These are phyloP conservation scores for Tetracladium maxilliforme DNA, from an alignment of 2,329 filamentous ascomycete genomes.

Conservation along the genomic window DNA sequence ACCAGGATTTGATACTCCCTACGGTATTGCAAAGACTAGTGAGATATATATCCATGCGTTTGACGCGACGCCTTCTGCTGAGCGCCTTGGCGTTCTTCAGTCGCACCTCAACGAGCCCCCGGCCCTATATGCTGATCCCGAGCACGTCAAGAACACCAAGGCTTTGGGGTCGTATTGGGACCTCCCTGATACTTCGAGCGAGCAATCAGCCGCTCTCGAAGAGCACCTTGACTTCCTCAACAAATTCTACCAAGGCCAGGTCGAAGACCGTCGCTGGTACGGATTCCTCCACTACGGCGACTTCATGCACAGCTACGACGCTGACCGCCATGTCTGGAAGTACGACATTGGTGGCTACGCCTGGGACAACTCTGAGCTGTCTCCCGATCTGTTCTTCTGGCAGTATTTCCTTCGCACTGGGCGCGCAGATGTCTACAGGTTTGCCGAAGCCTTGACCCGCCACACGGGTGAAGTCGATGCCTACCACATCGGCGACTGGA, in stretches of 20 bases:
- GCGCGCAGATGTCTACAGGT: conserved; percentile 37
- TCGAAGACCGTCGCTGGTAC: conserved; percentile 44
- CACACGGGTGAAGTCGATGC: conserved; percentile 48
- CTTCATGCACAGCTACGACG: conserved; percentile 47
- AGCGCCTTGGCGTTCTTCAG: conserved; percentile 26
- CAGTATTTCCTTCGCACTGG: conserved; percentile 45
- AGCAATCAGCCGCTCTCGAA: conserved; percentile 26
- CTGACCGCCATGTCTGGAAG: conserved; percentile 41
- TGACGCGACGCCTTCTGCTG: conserved; percentile 31
- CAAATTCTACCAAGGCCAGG: conserved; percentile 37
- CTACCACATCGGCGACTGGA: conserved; percentile 42
- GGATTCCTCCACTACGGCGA: conserved; percentile 49
- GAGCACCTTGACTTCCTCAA: conserved; percentile 38
- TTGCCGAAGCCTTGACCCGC: conserved; percentile 41
- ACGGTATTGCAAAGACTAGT: conserved; percentile 41
- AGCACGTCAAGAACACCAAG: conserved; percentile 32
- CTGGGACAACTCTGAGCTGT: conserved; percentile 51
- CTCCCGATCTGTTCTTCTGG: conserved; percentile 48
- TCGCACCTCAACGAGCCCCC: conserved; percentile 34
- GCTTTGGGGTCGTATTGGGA: conserved; percentile 41
- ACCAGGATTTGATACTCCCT: conserved; percentile 34
- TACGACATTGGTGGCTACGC: conserved; percentile 50
- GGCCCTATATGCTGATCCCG: conserved; percentile 28
- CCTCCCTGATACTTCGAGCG: conserved; percentile 15
- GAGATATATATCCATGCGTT: conserved; percentile 39